Evolutionary conservation across 2,329 filamentous ascomycete species (phyloP), one percentile per base, ranked within the genome.

Genomic region (Celoporthe dispersa): DNA sequence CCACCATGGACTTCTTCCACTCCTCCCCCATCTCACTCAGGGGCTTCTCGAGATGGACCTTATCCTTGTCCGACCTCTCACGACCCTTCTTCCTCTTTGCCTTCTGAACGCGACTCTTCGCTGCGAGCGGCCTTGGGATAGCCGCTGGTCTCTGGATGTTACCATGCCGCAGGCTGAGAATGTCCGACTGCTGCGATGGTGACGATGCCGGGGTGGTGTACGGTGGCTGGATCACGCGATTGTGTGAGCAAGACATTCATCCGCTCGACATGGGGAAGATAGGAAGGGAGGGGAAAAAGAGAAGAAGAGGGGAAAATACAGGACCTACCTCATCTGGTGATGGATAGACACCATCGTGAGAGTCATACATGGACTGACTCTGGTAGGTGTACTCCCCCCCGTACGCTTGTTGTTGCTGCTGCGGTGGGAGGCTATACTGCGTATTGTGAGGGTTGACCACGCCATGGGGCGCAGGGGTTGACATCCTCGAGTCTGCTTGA

Each of bases 21-120:
- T 88, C 84, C 67, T 91, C 87, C 6, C 92, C 92, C 73, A 95
- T 79, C 72, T 90, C 85, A 76, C 92, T 94, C 68, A 97, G 83
- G 0, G 93, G 91, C 67, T 86, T 86, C 3, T 86, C 86, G 48
- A 95, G 81, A n/a, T 68, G 59, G 5, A 68, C 66, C 59, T 55
- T 62, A 31, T 68, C 66, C 72, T 85, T 86, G 2, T 87, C 86
- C 28, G 84, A 71, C 69, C 33, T 75, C 69, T 33, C 82, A 76
- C 80, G 80, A 68, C 80, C 78, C 83, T 68, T 81, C 75, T 75
- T 83, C 69, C 72, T 84, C 77, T 81, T 83, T 70, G 79, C 72
- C 68, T 82, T 82, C 64, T 69, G 69, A 16, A 68, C 31, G 25
- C 67, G 69, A 64, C 76, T 72, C 31, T 75, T 78, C 12, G 80